Percentiles rank a stretch among this genome's conserved stretches.
phyloP scores from a whole-genome alignment of 1,284 basidiomycete genomes.

The Anthracocystis panici-leucophaei region DNA sequence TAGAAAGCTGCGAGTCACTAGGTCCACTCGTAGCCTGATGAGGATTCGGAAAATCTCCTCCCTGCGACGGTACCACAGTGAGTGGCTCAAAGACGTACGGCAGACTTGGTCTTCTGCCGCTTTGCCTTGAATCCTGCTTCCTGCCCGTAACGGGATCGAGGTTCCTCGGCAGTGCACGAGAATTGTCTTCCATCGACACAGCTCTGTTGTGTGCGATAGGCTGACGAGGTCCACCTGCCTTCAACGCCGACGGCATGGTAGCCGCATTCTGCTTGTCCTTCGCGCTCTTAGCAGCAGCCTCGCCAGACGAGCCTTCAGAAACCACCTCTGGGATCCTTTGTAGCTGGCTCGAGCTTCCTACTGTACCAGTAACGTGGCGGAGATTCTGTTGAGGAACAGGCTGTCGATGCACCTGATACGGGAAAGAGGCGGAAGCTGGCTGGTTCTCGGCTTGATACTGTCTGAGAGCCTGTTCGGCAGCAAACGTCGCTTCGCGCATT shows the following conservation, averaged over 20 bases:
- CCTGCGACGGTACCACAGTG: not conserved
- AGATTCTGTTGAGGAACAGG: slow-evolving; percentile 10
- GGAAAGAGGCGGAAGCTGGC: slow-evolving; percentile 8
- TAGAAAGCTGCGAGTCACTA: slow-evolving; percentile 36
- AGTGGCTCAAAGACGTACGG: slow-evolving; percentile 35
- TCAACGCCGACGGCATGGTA: slow-evolving; percentile 15
- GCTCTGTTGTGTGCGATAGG: slow-evolving; percentile 4
- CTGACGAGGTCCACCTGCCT: slow-evolving; percentile 6
- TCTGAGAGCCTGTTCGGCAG: slow-evolving; percentile 24
- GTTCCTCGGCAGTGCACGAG: slow-evolving; percentile 36
- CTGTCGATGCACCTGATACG: slow-evolving; percentile 25
- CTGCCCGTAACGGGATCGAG: slow-evolving; percentile 45
- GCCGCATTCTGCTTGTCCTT: not conserved
- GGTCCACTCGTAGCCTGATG: slow-evolving; percentile 4
- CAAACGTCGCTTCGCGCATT: slow-evolving; percentile 23
- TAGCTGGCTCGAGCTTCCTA: slow-evolving; percentile 12
- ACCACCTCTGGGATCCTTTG: slow-evolving; percentile 29
- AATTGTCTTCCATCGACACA: slow-evolving; percentile 25
- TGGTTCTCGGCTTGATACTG: slow-evolving; percentile 31
- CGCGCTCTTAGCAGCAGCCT: slow-evolving; percentile 6
- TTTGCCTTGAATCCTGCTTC: slow-evolving; percentile 9
- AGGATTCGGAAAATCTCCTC: slow-evolving; percentile 32
- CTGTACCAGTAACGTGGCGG: slow-evolving; percentile 15
- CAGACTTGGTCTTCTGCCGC: slow-evolving; percentile 27
- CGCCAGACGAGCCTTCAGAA: slow-evolving; percentile 26